Percentiles rank a stretch among this genome's conserved stretches.
Evolutionary conservation across 129 eudicot genomes (phyloP).

Genomic region (Saposhnikovia divaricata): DNA sequence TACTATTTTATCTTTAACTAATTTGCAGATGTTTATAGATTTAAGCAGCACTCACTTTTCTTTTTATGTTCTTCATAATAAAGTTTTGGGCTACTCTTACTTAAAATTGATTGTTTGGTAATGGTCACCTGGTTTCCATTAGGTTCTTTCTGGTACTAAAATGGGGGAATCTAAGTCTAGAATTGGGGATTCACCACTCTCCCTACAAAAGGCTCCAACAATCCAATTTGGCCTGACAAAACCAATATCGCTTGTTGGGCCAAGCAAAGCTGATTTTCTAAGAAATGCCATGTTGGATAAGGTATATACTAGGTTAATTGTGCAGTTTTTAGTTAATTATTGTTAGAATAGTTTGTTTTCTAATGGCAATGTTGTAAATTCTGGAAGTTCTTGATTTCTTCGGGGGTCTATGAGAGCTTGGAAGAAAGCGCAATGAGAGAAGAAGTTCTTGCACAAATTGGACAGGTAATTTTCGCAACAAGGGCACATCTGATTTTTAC

Average conservation of each 20-base stretch:
- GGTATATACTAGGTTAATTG: background rate
- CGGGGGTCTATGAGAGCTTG: background rate
- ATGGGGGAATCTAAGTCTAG: constrained; percentile 39
- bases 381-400: background rate
- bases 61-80: too few relatives aligned
- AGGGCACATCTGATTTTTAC: background rate
- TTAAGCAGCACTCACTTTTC: too few relatives aligned
- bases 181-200: constrained; percentile 24
- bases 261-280: constrained; percentile 22
- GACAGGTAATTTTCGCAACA: background rate
- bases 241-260: constrained; percentile 38
- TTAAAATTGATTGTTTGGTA: too few relatives aligned
- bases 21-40: too few relatives aligned
- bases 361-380: too few relatives aligned
- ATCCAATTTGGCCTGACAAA: constrained; percentile 28
- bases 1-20: too few relatives aligned
- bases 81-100: too few relatives aligned
- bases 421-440: constrained; percentile 18
- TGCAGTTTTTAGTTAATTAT: too few relatives aligned
- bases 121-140: too few relatives aligned
- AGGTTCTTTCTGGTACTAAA: constrained; percentile 10
- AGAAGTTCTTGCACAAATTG: constrained; percentile 8
- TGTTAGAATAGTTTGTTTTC: too few relatives aligned
- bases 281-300: constrained; percentile 35
- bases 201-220: constrained; percentile 20